Evolutionary conservation across 192 early-diverging fungal genomes (phyloP).

Genomic region (Ramicandelaber brevisporus): DNA sequence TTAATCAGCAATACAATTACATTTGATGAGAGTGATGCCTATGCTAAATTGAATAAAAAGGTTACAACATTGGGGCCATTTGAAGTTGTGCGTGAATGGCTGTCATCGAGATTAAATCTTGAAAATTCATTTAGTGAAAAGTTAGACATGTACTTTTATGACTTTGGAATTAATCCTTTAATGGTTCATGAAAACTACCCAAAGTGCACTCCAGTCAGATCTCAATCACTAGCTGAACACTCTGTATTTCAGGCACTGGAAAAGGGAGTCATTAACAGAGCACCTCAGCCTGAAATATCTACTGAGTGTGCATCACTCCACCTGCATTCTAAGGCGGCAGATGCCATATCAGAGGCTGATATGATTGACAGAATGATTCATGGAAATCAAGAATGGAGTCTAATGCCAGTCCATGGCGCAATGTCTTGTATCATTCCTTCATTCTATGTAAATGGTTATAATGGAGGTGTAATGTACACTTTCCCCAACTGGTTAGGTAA

Average conservation of each 20-base stretch:
- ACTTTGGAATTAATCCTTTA: constrained; percentile 63
- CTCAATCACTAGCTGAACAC: no score
- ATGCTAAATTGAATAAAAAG: constrained; percentile 19
- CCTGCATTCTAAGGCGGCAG: constrained; percentile 52
- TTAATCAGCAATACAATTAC: constrained; percentile 32
- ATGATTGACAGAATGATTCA: constrained; percentile 48
- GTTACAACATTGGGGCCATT: constrained; percentile 38
- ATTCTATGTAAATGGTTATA: constrained; percentile 50
- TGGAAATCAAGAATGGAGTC: constrained; percentile 67
- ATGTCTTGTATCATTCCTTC: constrained; percentile 66
- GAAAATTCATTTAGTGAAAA: constrained; percentile 36
- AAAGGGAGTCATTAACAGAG: neutral
- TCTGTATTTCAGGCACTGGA: no score
- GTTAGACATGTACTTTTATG: constrained; percentile 75
- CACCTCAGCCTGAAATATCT: no score
- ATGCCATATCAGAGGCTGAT: constrained; percentile 62
- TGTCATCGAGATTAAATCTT: no score
- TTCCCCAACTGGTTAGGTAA: constrained; percentile 65
- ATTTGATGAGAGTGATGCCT: constrained; percentile 54
- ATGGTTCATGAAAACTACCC: constrained; percentile 61
- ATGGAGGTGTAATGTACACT: constrained; percentile 9
- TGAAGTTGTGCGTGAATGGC: constrained; percentile 38
- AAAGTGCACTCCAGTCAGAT: constrained; percentile 3
- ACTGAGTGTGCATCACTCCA: constrained; percentile 22
- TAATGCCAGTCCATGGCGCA: constrained; percentile 70